Conservation (phyloP, 1,284 basidiomycete species). For the Sutorius eximius region DNA sequence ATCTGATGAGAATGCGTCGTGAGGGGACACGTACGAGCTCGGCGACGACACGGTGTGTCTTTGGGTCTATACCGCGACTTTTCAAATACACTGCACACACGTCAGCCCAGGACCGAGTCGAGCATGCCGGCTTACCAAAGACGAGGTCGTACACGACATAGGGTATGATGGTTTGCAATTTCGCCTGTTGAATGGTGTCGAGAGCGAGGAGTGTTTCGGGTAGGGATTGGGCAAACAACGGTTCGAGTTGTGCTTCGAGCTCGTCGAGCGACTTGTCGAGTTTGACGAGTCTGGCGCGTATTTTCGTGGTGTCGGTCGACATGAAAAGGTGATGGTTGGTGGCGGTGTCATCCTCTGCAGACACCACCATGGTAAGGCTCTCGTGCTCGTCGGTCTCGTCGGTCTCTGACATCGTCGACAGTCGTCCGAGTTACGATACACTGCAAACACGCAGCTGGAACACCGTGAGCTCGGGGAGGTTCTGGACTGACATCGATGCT, state of each 20-base stretch:
- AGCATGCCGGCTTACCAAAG: conserved; percentile 53
- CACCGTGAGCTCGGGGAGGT: conserved; percentile 60
- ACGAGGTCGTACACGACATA: conserved; percentile 81
- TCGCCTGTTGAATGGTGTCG: conserved; percentile 76
- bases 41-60: conserved; percentile 67
- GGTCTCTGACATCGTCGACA: conserved; percentile 31
- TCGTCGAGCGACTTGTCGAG: conserved; percentile 61
- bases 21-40: conserved; percentile 59
- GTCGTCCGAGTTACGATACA: conserved; percentile 90
- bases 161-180: conserved; percentile 69
- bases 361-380: conserved; percentile 22
- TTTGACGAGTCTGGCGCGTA: conserved; percentile 52
- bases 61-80: conserved; percentile 73
- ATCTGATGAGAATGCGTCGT: background rate
- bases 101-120: background rate
- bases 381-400: background rate
- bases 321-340: conserved; percentile 33
- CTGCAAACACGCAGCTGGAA: conserved; percentile 91
- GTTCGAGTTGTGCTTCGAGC: conserved; percentile 62
- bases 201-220: conserved; percentile 63
- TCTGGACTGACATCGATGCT: conserved; percentile 7
- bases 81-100: conserved; percentile 67
- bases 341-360: conserved; percentile 9
- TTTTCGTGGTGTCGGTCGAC: conserved; percentile 54
- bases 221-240: conserved; percentile 61